Evolutionary conservation across 106 monocot genomes (phyloP).

Genomic region (Xerophyta viscosa): DNA sequence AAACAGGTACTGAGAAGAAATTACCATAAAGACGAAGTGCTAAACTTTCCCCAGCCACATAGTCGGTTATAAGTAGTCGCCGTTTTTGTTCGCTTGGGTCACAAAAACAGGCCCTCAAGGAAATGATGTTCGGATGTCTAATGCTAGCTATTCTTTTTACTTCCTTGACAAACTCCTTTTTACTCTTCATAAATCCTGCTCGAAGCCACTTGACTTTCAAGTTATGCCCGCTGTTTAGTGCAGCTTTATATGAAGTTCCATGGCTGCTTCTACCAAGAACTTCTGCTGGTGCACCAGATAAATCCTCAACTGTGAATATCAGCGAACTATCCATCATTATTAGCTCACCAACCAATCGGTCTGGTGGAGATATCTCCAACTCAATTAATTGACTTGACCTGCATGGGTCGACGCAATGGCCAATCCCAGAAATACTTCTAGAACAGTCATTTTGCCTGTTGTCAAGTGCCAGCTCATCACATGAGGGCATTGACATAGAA

Average conservation of each 20-base stretch:
- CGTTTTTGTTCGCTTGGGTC: slow-evolving; percentile 78
- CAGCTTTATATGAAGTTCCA: slow-evolving; percentile 90
- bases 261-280: slow-evolving; percentile 90
- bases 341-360: slow-evolving; percentile 69
- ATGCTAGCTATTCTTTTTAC: slow-evolving; percentile 67
- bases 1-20: too few relatives aligned
- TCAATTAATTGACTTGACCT: too few relatives aligned
- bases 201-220: slow-evolving; percentile 91
- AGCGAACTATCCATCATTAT: slow-evolving; percentile 63
- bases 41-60: slow-evolving; percentile 64
- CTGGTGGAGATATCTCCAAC: slow-evolving; percentile 70
- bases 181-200: slow-evolving; percentile 70
- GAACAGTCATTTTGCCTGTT: slow-evolving; percentile 25
- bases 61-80: slow-evolving; percentile 68
- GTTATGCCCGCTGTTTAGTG: slow-evolving; percentile 50
- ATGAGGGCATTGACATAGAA: slow-evolving; percentile 38
- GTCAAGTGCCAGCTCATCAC: slow-evolving; percentile 37
- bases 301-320: slow-evolving; percentile 71
- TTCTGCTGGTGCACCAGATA: slow-evolving; percentile 84
- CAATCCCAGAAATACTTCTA: slow-evolving; percentile 22
- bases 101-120: slow-evolving; percentile 84
- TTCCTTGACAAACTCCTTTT: slow-evolving; percentile 86
- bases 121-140: slow-evolving; percentile 60
- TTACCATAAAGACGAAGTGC: slow-evolving; percentile 88
- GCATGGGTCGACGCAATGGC: slow-evolving; percentile 14